Conservation (phyloP, 225 moss, liverwort and hornwort species). For the Ulota crispa region DNA sequence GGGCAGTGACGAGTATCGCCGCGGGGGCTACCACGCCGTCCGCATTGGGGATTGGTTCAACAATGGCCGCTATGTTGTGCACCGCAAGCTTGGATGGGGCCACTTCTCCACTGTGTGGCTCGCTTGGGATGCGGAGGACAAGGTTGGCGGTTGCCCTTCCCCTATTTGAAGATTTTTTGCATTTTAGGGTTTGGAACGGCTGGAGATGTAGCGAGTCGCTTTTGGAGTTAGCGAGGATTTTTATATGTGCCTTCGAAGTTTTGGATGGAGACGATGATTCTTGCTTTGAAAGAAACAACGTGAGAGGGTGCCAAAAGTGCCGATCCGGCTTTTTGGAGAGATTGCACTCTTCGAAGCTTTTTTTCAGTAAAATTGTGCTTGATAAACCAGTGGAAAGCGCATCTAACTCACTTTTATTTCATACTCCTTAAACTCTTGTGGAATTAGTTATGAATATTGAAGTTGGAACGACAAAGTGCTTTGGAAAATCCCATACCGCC, state of each 20-base stretch:
- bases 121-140: conserved; percentile 59
- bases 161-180: not conserved
- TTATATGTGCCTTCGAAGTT: not conserved
- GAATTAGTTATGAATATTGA: not conserved
- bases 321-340: not conserved
- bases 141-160: conserved; percentile 24
- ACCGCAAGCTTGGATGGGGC: conserved; percentile 72
- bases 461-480: not conserved
- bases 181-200: conserved; percentile 32
- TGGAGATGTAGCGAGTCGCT: not conserved
- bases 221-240: not conserved
- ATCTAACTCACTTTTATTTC: not conserved
- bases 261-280: not conserved
- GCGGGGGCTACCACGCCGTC: conserved; percentile 64
- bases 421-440: too few species aligned
- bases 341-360: not conserved
- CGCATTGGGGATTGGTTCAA: conserved; percentile 58
- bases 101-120: conserved; percentile 73
- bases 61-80: conserved; percentile 56
- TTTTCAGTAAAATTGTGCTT: not conserved
- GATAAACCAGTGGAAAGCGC: not conserved
- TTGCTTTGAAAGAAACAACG: not conserved
- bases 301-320: not conserved
- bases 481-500: not conserved
- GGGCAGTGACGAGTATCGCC: conserved; percentile 53